Conservation (phyloP, 495 filamentous ascomycete species). For the Penicillium robsamsonii region DNA sequence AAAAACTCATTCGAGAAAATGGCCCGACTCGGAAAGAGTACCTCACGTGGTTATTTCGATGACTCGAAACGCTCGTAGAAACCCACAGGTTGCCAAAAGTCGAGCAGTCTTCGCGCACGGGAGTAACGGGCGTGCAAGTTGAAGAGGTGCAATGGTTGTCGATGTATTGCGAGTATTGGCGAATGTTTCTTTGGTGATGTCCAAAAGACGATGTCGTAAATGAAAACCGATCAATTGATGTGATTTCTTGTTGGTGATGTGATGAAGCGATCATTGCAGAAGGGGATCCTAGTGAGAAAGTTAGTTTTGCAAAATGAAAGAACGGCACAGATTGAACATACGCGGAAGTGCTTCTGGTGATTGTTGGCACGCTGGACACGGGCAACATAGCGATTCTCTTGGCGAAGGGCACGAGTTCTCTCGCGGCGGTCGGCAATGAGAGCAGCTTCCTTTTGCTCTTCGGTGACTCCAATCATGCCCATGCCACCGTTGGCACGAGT, state of each 20-base stretch:
- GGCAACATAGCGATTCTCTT: conserved; percentile 57
- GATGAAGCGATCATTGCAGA: conserved; percentile 37
- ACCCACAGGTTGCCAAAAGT: conserved; percentile 1
- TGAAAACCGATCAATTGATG: conserved; percentile 3
- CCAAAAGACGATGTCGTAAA: neutral
- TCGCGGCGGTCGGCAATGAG: conserved; percentile 63
- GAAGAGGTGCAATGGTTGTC: conserved; percentile 5
- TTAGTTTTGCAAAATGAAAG: conserved; percentile 20
- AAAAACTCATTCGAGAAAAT: conserved; percentile 15
- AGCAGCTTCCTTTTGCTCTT: conserved; percentile 67
- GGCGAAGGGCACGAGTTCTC: conserved; percentile 58
- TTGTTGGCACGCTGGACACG: conserved; percentile 64
- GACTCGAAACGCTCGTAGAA: neutral
- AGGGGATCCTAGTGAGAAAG: conserved; percentile 38
- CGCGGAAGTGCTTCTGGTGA: conserved; percentile 75
- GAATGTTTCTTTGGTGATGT: conserved; percentile 2
- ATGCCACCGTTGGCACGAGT: conserved; percentile 67
- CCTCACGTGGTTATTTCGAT: neutral
- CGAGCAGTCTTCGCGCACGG: conserved; percentile 1
- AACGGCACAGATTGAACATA: conserved; percentile 31
- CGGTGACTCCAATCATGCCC: conserved; percentile 73
- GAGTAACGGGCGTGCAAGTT: neutral
- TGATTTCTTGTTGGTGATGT: neutral
- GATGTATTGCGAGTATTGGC: neutral
- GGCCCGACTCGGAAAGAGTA: conserved; percentile 14